Percentiles rank a stretch among this genome's conserved stretches.
phyloP scores from a whole-genome alignment of 495 filamentous ascomycete species.

The Chaetomium fimeti region DNA sequence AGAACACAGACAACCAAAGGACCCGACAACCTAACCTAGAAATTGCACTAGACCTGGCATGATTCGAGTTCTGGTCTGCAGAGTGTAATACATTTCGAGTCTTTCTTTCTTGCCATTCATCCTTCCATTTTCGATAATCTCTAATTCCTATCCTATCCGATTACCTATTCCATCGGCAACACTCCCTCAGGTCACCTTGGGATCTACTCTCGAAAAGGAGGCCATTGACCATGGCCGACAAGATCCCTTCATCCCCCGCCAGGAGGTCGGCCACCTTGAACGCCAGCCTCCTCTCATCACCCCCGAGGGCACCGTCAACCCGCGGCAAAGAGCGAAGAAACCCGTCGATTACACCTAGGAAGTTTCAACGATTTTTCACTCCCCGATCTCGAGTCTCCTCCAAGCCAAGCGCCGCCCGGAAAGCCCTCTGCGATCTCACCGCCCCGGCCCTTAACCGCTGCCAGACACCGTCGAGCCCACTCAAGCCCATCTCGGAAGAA shows the following conservation, averaged over 20 bases:
- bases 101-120: not conserved
- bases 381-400: conserved; percentile 54
- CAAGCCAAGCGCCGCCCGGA: conserved; percentile 54
- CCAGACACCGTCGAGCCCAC: conserved; percentile 48
- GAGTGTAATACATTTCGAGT: not conserved
- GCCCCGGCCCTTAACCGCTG: conserved; percentile 60
- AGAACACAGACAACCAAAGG: no score
- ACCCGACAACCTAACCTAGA: no score
- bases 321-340: conserved; percentile 47
- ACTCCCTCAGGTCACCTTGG: not conserved
- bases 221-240: conserved; percentile 26
- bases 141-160: conserved; percentile 3
- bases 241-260: conserved; percentile 23
- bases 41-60: not conserved
- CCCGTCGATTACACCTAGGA: conserved; percentile 66
- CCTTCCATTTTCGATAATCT: not conserved
- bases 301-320: conserved; percentile 33
- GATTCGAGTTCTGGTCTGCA: not conserved
- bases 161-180: not conserved
- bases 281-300: conserved; percentile 39
- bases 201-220: not conserved
- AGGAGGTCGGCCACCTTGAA: conserved; percentile 30
- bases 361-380: conserved; percentile 81
- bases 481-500: conserved; percentile 42
- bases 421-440: conserved; percentile 69